A percentile compares a stretch with the other conserved stretches of the same genome.
Conservation (phyloP, 1,284 basidiomycete species). For the Golubevia pallescens region DNA sequence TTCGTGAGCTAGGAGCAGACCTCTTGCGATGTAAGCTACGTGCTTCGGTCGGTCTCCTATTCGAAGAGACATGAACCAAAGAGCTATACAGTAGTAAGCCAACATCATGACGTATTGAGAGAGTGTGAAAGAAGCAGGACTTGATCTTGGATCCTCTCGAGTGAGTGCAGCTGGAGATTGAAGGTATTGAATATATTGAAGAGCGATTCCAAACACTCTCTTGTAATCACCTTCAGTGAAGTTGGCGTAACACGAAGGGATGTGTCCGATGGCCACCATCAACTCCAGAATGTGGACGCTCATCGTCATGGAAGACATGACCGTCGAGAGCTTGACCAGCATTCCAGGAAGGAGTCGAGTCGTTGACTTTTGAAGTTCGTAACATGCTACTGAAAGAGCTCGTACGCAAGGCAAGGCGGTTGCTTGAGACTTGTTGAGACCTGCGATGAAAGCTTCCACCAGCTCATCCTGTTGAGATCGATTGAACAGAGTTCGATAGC, state of each 20-base stretch:
- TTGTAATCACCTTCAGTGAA: constrained; percentile 61
- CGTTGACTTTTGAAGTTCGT: constrained; percentile 60
- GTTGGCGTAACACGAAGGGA: constrained; percentile 57
- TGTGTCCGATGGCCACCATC: constrained; percentile 51
- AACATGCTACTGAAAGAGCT: constrained; percentile 52
- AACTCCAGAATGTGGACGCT: constrained; percentile 64
- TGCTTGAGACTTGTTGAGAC: constrained; percentile 57
- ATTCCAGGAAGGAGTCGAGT: constrained; percentile 47
- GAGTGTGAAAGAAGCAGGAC: constrained; percentile 75
- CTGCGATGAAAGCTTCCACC: constrained; percentile 56
- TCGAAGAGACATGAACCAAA: constrained; percentile 57
- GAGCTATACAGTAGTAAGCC: constrained; percentile 77
- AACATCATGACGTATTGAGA: constrained; percentile 94
- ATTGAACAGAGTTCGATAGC: constrained; percentile 53
- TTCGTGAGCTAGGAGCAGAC: constrained; percentile 56
- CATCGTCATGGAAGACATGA: constrained; percentile 62
- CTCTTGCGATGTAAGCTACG: constrained; percentile 52
- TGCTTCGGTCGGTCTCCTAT: constrained; percentile 56
- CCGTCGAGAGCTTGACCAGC: constrained; percentile 57
- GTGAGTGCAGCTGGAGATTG: constrained; percentile 44
- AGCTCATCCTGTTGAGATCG: constrained; percentile 59
- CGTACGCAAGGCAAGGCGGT: constrained; percentile 59
- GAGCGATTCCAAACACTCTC: constrained; percentile 59
- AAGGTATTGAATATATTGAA: constrained; percentile 60
- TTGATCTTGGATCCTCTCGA: constrained; percentile 50